These are phyloP conservation scores for Aspergillus tubingensis DNA, from an alignment of 2,329 filamentous ascomycete genomes.

Conservation along the genomic window DNA sequence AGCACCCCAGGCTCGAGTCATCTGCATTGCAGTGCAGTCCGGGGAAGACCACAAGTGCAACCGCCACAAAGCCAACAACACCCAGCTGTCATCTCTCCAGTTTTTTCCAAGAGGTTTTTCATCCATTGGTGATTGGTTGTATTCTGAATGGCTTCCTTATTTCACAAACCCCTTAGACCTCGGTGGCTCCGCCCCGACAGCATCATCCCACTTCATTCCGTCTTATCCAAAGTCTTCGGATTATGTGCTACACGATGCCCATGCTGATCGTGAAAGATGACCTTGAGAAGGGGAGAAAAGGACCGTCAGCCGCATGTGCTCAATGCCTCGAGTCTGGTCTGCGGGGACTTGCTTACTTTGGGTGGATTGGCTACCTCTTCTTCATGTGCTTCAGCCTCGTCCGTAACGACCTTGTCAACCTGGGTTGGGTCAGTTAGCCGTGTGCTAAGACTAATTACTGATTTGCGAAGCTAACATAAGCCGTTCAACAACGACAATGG, in stretches of 20 bases:
- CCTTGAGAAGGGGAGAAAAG: slow-evolving; percentile 10
- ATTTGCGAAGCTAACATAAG: no score
- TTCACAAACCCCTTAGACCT: neutral
- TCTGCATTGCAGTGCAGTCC: neutral
- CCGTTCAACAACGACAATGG: no score
- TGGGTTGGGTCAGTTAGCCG: slow-evolving; percentile 2
- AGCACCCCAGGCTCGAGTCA: neutral
- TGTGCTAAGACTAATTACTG: no score
- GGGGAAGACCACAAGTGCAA: neutral
- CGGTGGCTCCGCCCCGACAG: neutral
- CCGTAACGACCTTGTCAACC: slow-evolving; percentile 28
- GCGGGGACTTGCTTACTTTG: slow-evolving; percentile 21
- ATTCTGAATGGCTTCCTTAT: neutral
- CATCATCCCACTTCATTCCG: neutral
- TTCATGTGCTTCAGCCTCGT: slow-evolving; percentile 23
- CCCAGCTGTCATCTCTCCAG: neutral
- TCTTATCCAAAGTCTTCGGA: slow-evolving; percentile 26
- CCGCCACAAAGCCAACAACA: neutral
- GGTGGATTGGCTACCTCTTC: slow-evolving; percentile 29
- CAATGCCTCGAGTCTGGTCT: neutral
- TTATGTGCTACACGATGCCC: slow-evolving; percentile 30
- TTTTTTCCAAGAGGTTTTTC: neutral
- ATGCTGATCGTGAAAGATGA: slow-evolving; percentile 31
- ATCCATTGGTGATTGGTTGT: neutral
- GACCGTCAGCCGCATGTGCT: neutral